Evolutionary conservation across 208 protist genomes (phyloP).

Genomic region (Trypanosoma rangeli): DNA sequence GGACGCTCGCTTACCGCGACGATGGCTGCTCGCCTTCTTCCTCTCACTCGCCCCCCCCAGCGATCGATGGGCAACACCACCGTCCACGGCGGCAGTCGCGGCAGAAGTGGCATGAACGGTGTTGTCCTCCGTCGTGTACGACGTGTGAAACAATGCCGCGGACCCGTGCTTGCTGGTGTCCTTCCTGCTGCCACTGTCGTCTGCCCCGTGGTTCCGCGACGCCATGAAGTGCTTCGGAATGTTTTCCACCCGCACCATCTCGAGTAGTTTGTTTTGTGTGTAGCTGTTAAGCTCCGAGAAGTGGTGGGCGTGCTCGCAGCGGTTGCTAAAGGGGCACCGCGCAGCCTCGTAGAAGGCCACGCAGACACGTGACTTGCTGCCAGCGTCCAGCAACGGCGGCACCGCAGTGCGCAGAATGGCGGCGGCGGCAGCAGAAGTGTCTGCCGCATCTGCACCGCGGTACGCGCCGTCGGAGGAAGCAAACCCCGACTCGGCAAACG

Average conservation of each 20-base stretch:
- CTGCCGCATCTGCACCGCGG: conserved; percentile 2
- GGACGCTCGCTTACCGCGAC: background rate
- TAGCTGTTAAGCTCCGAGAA: conserved; percentile 55
- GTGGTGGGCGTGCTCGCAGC: conserved; percentile 74
- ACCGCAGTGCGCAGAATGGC: background rate
- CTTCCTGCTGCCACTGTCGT: background rate
- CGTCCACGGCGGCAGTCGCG: background rate
- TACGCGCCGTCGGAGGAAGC: conserved; percentile 10
- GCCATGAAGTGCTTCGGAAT: conserved; percentile 66
- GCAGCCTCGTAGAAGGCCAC: conserved; percentile 69
- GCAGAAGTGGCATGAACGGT: too few species aligned
- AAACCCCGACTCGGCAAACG: conserved; percentile 42
- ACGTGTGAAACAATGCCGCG: background rate
- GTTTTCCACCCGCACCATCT: conserved; percentile 45
- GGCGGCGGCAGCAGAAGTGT: background rate
- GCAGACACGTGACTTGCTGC: conserved; percentile 61
- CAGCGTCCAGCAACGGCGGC: background rate
- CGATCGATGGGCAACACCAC: background rate
- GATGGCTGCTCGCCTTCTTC: background rate
- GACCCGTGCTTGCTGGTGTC: background rate
- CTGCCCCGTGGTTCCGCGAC: conserved; percentile 12
- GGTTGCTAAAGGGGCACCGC: conserved; percentile 51
- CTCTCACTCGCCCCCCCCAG: background rate
- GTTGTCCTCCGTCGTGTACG: background rate
- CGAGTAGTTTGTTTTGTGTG: conserved; percentile 61